Evolutionary conservation across 169 alveolate genomes (phyloP), one percentile per base, ranked within the genome.

Genomic region (Theileria annulata): DNA sequence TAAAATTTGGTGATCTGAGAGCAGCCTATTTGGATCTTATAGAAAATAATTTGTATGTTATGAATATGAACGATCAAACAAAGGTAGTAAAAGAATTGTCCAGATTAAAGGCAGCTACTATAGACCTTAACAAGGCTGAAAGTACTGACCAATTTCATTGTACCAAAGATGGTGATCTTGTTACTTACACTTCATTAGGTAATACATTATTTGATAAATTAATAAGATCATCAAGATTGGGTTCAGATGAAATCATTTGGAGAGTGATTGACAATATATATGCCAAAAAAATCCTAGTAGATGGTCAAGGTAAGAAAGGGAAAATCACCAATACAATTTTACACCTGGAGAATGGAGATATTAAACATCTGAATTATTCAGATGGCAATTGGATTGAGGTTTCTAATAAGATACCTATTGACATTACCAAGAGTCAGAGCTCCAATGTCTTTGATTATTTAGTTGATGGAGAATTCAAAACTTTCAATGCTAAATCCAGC

Each of bases 351-450:
- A 42, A 17, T 42, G 51, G 15, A 2, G 51, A 42, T 42, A 42
- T 42, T 42, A 42, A 35, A 35, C 47, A 35, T 35, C 47, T 35
- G 13, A 35, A 35, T 35, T 35, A 35, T 35, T 35, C 47, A 35
- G 47, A 35, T 35, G 47, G 63, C 63, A 54, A 54, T 3, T 54
- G 63, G 63, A 12, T 3, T n/a, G 3, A 3, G 47, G 27, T 54
- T 12, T 54, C 63, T 17, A 54, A 54, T 8, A 35, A 35, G 21
- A 21, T 54, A 21, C 8, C 63, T 5, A 3, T 54, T 3, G 63
- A 54, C 63, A 54, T 54, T n/a, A 54, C 30, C 63, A 54, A 54
- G 63, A 54, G 9, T n/a, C 30, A 54, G 27, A 54, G 63, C 15
- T n/a, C 63, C 3, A 35, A 5, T 35, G 47, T 5, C 13, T 35